Evolutionary conservation across 73 alveolate species (phyloP), one percentile per base, ranked within the genome.

Genomic region (Uronychia setigera): DNA sequence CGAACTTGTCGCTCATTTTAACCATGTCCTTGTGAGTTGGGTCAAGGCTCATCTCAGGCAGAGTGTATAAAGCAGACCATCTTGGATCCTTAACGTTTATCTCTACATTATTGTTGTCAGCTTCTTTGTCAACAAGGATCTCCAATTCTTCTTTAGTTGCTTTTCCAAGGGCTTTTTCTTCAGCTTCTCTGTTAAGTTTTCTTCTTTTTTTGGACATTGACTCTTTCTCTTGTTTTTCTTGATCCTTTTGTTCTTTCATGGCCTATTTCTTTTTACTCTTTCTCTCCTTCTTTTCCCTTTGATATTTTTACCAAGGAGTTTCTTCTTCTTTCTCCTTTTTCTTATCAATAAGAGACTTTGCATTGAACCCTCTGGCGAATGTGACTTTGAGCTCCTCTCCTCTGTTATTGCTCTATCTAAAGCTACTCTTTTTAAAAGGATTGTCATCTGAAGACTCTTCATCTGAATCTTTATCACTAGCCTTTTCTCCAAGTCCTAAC

Each of bases 201-300:
- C 33, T 76, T 88, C 80, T 85, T 80, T 89, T 80, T 76, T 79
- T 28, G 46, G 33, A 19, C 32, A 26, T 59, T 76, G 58, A 32
- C 60, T 85, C 30, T 81, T 80, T 79, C 80, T 35, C 58, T 77
- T 58, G 80, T 80, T 78, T 82, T 85, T 93, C 94, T 79, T 75
- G 79, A 74, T 95, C 92, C 67, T 92, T 87, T 86, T 92, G 84
- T 78, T 93, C 96, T 85, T 94, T 93, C 58, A 76, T 96, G 91
- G 83, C 91, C 91, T 77, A 89, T 93, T 93, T 95, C 96, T 92
- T 97, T 81, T 91, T 95, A 88, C 91, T 94, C 57, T 94, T 84
- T 86, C 78, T 97, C 88, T 88, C 93, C 88, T 94, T 95, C 77
- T 88, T 89, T 78, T 88, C 86, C 86, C 94, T 94, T 83, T 87